Conservation (phyloP, 73 alveolate species). For the Tetrahymena thermophila region DNA sequence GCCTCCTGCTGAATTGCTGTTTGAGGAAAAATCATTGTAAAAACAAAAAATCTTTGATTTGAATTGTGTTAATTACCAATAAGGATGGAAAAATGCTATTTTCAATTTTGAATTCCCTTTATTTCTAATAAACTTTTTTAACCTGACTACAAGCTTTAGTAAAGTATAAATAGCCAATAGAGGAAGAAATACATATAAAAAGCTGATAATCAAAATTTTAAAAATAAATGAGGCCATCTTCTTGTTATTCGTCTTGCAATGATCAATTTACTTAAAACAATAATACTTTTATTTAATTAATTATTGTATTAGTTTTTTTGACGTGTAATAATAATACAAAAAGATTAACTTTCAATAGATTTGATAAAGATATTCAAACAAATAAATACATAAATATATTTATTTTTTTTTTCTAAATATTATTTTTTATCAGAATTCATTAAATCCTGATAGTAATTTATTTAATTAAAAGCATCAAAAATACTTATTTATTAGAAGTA, state of each 20-base stretch:
- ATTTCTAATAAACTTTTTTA: neutral
- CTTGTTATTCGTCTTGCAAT: neutral
- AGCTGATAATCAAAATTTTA: neutral
- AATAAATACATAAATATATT: neutral
- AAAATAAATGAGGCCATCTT: neutral
- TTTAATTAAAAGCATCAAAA: neutral
- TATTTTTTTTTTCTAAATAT: neutral
- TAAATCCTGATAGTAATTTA: neutral
- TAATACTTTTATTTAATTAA: neutral
- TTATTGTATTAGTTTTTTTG: neutral
- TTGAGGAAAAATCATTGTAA: neutral
- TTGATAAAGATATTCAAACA: neutral
- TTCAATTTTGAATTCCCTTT: neutral
- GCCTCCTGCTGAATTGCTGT: constrained; percentile 37
- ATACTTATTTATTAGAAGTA: neutral
- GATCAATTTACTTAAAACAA: too few species aligned
- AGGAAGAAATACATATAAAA: neutral
- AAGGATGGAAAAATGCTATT: neutral
- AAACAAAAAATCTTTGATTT: neutral
- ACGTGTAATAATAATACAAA: neutral
- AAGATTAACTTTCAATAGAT: neutral
- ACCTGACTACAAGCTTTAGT: neutral
- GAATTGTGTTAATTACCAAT: neutral
- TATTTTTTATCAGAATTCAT: neutral
- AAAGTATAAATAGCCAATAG: neutral